A percentile compares a stretch with the other conserved stretches of the same genome.
Evolutionary conservation across 768 basidiomycete genomes (phyloP).

Genomic region (Suillus subaureus): DNA sequence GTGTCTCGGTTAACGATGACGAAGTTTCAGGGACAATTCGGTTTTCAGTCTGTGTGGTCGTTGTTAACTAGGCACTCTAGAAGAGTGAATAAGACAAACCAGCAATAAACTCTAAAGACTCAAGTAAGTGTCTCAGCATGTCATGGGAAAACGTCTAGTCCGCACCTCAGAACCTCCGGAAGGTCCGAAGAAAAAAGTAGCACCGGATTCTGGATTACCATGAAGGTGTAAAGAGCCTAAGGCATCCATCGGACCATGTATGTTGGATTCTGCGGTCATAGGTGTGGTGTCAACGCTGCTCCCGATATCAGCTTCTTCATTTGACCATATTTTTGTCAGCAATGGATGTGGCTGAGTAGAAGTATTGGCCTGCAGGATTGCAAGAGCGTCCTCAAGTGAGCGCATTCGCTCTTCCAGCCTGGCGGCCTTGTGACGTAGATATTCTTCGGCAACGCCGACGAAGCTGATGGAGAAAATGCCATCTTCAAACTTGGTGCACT

Average conservation of each 20-base stretch:
- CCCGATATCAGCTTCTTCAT: slow-evolving; percentile 34
- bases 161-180: slow-evolving; percentile 53
- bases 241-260: slow-evolving; percentile 33
- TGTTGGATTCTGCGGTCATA: slow-evolving; percentile 13
- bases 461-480: slow-evolving; percentile 37
- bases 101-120: slow-evolving; percentile 42
- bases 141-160: slow-evolving; percentile 4
- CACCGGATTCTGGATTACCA: slow-evolving; percentile 23
- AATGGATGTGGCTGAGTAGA: slow-evolving; percentile 46
- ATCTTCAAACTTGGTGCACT: neutral
- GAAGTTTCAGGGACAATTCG: slow-evolving; percentile 10
- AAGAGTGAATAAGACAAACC: slow-evolving; percentile 30
- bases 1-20: slow-evolving; percentile 16
- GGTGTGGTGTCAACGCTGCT: slow-evolving; percentile 14
- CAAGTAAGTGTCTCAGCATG: slow-evolving; percentile 9
- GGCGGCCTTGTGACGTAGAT: slow-evolving; percentile 48
- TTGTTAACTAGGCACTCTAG: neutral
- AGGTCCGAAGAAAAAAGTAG: slow-evolving; percentile 45
- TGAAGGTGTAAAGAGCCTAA: slow-evolving; percentile 51
- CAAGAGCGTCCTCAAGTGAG: slow-evolving; percentile 56
- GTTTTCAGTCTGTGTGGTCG: slow-evolving; percentile 17
- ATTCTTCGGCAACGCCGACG: slow-evolving; percentile 54
- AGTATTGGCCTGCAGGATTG: slow-evolving; percentile 44
- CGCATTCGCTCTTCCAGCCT: slow-evolving; percentile 53
- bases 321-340: slow-evolving; percentile 26